Conservation (phyloP, 2,329 filamentous ascomycete species). For the Cladosporium sp. region DNA sequence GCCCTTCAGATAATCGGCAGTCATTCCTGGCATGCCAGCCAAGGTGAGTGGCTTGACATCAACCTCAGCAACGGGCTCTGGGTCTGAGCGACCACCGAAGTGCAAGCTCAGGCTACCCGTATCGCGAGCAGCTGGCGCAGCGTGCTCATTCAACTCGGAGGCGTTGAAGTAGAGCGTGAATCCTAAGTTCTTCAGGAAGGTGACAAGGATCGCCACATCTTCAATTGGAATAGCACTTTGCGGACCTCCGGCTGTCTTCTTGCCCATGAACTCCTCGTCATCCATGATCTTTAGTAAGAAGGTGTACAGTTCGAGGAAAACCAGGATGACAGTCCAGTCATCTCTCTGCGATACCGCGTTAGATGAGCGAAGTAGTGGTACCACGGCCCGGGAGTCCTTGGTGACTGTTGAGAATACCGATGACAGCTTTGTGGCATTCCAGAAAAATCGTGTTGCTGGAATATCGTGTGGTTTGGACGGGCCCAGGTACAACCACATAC, state of each 20-base stretch:
- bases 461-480: conserved; percentile 48
- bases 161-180: conserved; percentile 87
- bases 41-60: conserved; percentile 47
- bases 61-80: conserved; percentile 19
- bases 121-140: conserved; percentile 20
- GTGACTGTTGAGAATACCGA: conserved; percentile 59
- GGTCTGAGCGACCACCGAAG: conserved; percentile 7
- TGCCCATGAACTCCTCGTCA: conserved; percentile 79
- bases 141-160: conserved; percentile 50
- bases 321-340: conserved; percentile 84
- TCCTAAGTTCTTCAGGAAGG: conserved; percentile 86
- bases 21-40: conserved; percentile 68
- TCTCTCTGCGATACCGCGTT: conserved; percentile 43
- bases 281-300: conserved; percentile 92
- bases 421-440: conserved; percentile 65
- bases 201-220: conserved; percentile 72
- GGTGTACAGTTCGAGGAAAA: conserved; percentile 92
- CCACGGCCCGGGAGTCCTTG: conserved; percentile 58
- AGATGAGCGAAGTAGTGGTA: conserved; percentile 54
- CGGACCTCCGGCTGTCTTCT: conserved; percentile 33
- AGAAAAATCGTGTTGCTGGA: conserved; percentile 80
- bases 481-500: conserved; percentile 89
- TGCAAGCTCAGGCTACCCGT: conserved; percentile 19
- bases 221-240: conserved; percentile 68
- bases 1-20: conserved; percentile 74